A percentile compares a stretch with the other conserved stretches of the same genome.
These are phyloP conservation scores for Aspergillus nanangensis DNA, from an alignment of 495 filamentous ascomycete genomes.

Conservation along the genomic window DNA sequence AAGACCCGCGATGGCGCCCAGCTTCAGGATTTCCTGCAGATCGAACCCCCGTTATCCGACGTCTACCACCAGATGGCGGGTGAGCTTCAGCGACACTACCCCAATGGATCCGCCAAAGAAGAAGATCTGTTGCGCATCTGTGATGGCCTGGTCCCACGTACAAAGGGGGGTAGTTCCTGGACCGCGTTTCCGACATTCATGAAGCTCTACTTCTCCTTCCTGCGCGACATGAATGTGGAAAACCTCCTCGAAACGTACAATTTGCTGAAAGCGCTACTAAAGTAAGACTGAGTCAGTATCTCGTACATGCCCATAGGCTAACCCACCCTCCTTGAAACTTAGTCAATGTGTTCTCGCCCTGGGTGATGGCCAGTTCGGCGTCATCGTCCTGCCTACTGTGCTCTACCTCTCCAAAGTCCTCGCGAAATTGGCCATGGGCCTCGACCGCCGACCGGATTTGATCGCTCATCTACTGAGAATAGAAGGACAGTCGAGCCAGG, in stretches of 20 bases:
- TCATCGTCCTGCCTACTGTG: conserved; percentile 71
- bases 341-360: conserved; percentile 77
- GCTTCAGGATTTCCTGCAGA: conserved; percentile 54
- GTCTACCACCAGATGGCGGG: conserved; percentile 62
- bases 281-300: conserved; percentile 50
- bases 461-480: conserved; percentile 49
- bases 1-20: conserved; percentile 48
- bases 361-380: conserved; percentile 69
- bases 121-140: conserved; percentile 55
- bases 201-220: conserved; percentile 71
- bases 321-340: too few species aligned
- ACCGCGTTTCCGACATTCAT: conserved; percentile 71
- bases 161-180: conserved; percentile 63
- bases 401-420: conserved; percentile 72
- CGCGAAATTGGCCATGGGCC: conserved; percentile 71
- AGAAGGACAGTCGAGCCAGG: conserved; percentile 43
- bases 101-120: conserved; percentile 41
- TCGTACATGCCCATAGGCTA: too few species aligned
- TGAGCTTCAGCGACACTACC: conserved; percentile 59
- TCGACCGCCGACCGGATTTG: conserved; percentile 73
- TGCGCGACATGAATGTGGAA: conserved; percentile 70
- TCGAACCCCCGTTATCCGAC: conserved; percentile 61
- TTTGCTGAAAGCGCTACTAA: conserved; percentile 63
- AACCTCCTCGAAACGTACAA: conserved; percentile 73
- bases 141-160: conserved; percentile 51